Conservation (phyloP, 768 basidiomycete genomes). For the Termitomyces eurrhizus region DNA sequence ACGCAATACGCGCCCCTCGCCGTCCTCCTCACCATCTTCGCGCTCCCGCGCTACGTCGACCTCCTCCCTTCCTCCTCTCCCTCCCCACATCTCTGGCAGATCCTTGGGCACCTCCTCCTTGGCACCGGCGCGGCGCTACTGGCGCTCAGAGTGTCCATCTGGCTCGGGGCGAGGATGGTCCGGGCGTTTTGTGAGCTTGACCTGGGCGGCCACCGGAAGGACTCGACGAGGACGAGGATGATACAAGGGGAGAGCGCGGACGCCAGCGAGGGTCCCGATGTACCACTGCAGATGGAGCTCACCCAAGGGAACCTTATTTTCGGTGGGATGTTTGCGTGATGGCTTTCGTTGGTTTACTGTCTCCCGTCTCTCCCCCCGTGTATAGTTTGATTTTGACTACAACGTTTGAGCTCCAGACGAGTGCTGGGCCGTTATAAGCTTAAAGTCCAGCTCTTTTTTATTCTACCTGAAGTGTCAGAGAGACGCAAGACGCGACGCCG, state of each 20-base stretch:
- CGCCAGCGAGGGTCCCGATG: background rate
- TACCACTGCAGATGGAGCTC: slow-evolving; percentile 3
- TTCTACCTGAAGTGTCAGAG: too few species aligned
- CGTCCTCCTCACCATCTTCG: slow-evolving; percentile 10
- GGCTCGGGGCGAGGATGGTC: slow-evolving; percentile 9
- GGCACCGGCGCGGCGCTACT: background rate
- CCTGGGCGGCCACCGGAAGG: background rate
- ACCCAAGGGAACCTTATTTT: slow-evolving; percentile 9
- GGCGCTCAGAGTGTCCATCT: slow-evolving; percentile 5
- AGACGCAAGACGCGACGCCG: too few species aligned
- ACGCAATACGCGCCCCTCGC: slow-evolving; percentile 11
- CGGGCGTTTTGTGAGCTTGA: slow-evolving; percentile 15
- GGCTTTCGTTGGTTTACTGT: too few species aligned
- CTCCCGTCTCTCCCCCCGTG: too few species aligned
- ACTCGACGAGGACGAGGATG: background rate
- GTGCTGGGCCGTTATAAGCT: too few species aligned
- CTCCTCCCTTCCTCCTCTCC: background rate
- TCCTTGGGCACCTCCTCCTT: background rate
- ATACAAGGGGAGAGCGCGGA: background rate
- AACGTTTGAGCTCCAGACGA: too few species aligned
- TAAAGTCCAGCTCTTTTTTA: too few species aligned
- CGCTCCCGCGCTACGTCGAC: slow-evolving; percentile 7
- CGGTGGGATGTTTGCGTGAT: background rate
- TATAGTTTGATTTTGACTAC: too few species aligned
- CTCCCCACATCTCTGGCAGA: background rate